A percentile compares a stretch with the other conserved stretches of the same genome.
These are phyloP conservation scores for Thielaviopsis musarum DNA, from an alignment of 2,329 filamentous ascomycete species.

Conservation along the genomic window DNA sequence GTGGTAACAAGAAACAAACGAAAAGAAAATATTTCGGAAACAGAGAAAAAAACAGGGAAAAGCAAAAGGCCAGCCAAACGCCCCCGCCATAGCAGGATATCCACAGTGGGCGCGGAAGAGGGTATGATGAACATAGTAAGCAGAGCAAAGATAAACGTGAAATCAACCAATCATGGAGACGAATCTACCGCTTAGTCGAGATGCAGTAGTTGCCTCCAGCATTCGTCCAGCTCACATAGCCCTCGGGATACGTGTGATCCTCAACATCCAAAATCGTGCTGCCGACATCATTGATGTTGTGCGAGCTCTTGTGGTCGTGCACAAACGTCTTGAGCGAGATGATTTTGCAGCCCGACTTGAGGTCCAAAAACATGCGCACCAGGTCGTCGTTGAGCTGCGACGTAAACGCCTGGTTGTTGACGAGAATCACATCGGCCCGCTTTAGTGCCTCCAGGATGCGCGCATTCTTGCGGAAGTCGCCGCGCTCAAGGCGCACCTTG, in stretches of 20 bases:
- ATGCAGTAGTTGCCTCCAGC: conserved; percentile 76
- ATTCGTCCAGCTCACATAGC: conserved; percentile 85
- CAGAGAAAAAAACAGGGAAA: not conserved
- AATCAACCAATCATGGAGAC: not conserved
- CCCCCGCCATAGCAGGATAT: too few relatives aligned
- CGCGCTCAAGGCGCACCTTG: conserved; percentile 60
- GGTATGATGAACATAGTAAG: not conserved
- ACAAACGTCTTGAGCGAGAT: conserved; percentile 89
- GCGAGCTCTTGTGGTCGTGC: conserved; percentile 58
- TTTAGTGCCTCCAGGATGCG: conserved; percentile 57
- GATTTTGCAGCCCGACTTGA: conserved; percentile 79
- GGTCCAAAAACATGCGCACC: conserved; percentile 77
- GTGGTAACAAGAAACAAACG: not conserved
- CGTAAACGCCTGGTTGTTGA: conserved; percentile 96
- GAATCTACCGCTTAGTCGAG: conserved; percentile 51
- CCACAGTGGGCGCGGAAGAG: not conserved
- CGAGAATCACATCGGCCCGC: conserved; percentile 83
- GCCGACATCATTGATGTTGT: conserved; percentile 64
- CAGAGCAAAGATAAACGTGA: not conserved
- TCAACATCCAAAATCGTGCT: conserved; percentile 67
- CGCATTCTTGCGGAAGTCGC: conserved; percentile 64
- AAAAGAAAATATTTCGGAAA: not conserved
- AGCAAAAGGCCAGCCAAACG: not conserved
- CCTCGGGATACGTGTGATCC: conserved; percentile 41
- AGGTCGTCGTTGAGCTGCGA: conserved; percentile 72